These are phyloP conservation scores for Colletotrichum coccodes DNA, from an alignment of 2,329 filamentous ascomycete genomes.

Conservation along the genomic window DNA sequence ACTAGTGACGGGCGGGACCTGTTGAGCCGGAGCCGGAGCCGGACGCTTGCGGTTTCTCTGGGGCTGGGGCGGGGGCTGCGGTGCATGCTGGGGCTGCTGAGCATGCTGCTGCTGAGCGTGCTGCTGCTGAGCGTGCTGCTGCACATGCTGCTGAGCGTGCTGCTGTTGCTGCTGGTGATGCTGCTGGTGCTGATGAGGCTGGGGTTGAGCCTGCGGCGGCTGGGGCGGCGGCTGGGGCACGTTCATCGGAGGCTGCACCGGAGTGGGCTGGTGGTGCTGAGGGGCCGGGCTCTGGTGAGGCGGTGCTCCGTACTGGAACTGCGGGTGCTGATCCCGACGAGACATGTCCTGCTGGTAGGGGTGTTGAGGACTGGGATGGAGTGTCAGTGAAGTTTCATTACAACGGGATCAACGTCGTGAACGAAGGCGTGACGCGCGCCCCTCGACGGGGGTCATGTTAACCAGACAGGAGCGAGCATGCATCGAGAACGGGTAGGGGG, in stretches of 20 bases:
- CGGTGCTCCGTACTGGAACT: conserved; percentile 52
- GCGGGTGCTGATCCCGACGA: conserved; percentile 54
- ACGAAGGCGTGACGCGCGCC: not conserved
- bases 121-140: conserved; percentile 44
- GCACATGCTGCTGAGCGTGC: conserved; percentile 36
- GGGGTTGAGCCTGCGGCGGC: conserved; percentile 41
- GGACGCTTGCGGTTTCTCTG: conserved; percentile 37
- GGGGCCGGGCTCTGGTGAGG: conserved; percentile 51
- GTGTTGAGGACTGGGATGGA: conserved; percentile 52
- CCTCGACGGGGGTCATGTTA: not conserved
- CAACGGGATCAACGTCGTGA: conserved; percentile 5
- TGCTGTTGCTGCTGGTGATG: conserved; percentile 45
- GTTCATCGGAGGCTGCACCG: conserved; percentile 55
- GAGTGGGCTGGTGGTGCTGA: conserved; percentile 49
- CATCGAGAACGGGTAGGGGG: not conserved
- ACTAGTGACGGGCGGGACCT: conserved; percentile 44
- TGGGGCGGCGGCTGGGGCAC: conserved; percentile 51
- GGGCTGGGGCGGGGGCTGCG: conserved; percentile 46
- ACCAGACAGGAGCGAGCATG: not conserved
- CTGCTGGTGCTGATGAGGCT: conserved; percentile 42
- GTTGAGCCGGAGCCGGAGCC: conserved; percentile 49
- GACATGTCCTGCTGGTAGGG: conserved; percentile 63
- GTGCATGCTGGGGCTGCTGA: conserved; percentile 40
- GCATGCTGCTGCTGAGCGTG: conserved; percentile 40
- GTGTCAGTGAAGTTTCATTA: conserved; percentile 28